phyloP scores from a whole-genome alignment of 1,284 basidiomycete species.

The Moniliophthora roreri region DNA sequence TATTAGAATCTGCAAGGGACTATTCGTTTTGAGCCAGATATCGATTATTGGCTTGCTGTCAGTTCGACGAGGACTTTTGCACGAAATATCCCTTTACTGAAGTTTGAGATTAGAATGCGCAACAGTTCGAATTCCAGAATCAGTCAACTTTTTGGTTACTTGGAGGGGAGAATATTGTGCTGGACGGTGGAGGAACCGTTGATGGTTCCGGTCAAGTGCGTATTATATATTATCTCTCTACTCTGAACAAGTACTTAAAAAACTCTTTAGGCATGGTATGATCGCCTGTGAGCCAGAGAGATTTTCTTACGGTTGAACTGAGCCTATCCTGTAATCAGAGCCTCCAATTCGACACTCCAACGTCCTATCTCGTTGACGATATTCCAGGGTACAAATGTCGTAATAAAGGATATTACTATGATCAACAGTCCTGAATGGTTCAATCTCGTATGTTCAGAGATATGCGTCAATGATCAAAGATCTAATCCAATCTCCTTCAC shows the following conservation, averaged over 20 bases:
- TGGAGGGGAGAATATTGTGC: slow-evolving; percentile 53
- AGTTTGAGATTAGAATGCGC: slow-evolving; percentile 43
- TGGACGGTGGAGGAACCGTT: slow-evolving; percentile 60
- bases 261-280: slow-evolving; percentile 48
- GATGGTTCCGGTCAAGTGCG: slow-evolving; percentile 61
- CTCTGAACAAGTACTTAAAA: slow-evolving; percentile 7
- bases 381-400: slow-evolving; percentile 55
- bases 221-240: slow-evolving; percentile 23
- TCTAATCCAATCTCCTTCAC: background rate
- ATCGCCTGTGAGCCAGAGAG: slow-evolving; percentile 43
- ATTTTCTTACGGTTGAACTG: background rate
- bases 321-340: slow-evolving; percentile 23
- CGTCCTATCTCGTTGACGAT: slow-evolving; percentile 62
- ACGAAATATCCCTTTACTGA: too few species aligned
- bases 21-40: slow-evolving; percentile 48
- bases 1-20: slow-evolving; percentile 48
- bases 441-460: slow-evolving; percentile 40
- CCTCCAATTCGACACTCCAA: slow-evolving; percentile 47
- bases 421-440: slow-evolving; percentile 49
- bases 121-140: slow-evolving; percentile 55
- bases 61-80: slow-evolving; percentile 12
- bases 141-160: slow-evolving; percentile 65
- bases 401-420: slow-evolving; percentile 52
- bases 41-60: slow-evolving; percentile 54
- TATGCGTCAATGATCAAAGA: background rate